Base-by-base conservation (phyloP, 2,329 filamentous ascomycete species). In the Pseudocercospora cruenta region DNA sequence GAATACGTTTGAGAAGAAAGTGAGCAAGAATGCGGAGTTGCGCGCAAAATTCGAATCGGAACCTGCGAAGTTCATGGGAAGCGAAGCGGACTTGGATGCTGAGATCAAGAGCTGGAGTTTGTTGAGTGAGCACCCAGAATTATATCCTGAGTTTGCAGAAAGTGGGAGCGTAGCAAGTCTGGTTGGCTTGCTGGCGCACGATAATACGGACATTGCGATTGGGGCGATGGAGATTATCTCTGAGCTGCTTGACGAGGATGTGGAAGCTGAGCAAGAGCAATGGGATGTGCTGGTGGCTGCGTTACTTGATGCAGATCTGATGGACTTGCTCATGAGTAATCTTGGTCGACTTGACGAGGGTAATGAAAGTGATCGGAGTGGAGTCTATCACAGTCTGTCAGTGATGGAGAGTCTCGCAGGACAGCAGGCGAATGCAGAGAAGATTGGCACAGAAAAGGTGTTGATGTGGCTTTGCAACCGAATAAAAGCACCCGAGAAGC, bases 201-300 rank as follows among this genome's bases (percentile, higher is more conserved):
- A 99, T 74, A 99, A 99, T 77, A 94, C 94, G 0, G 95, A 99
- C 75, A 96, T 99, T 70, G 93, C 95, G 10, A 96, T 98, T 73
- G 92, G 91, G 69, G 92, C 91, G 0, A 89, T 97, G 58, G 91
- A 98, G 80, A 91, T 97, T 55, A 87, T 99, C 59, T 90, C 88
- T 63, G 95, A 99, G 80, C 82, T 98, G 71, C 96, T 93, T 14
- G 95, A 98, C 73, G 94, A 99, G 76, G 94, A 98, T 75, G 92
- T 97, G 1, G 85, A 89, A 49, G 92, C 91, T 1, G 88, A 90
- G 66, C 89, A 93, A 72, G 87, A 87, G 63, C 89, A 97, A 73
- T 97, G 94, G 93, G 87, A 91, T 67, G 83, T 80, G 0, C 80
- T 99, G 8, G 92, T 94, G 0, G 81, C 85, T 68, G 84, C 86